Evolutionary conservation across 2,329 filamentous ascomycete species (phyloP).

Genomic region (Dactylellina drechsleri): DNA sequence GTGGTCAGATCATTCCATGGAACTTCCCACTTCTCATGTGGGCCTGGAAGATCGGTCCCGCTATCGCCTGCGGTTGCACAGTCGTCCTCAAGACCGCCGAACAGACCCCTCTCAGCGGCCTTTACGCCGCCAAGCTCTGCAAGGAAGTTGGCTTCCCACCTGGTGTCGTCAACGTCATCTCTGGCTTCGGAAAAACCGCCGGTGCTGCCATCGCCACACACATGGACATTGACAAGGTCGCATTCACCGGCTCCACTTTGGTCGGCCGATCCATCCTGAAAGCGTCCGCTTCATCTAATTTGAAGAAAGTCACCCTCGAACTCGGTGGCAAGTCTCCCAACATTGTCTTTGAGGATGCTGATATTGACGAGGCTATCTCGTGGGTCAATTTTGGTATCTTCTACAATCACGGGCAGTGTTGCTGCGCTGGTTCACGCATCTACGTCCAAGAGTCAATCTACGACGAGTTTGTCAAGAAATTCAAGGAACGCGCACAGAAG

Average conservation of each 20-base stretch:
- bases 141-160: constrained; percentile 82
- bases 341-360: constrained; percentile 81
- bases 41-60: constrained; percentile 83
- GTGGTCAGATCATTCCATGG: constrained; percentile 89
- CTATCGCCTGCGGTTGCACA: constrained; percentile 77
- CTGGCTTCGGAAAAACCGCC: constrained; percentile 80
- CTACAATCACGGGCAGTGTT: constrained; percentile 73
- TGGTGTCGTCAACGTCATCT: constrained; percentile 80
- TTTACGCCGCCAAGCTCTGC: constrained; percentile 72
- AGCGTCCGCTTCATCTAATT: constrained; percentile 78
- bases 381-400: constrained; percentile 80
- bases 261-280: constrained; percentile 83
- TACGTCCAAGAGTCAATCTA: constrained; percentile 88
- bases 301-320: constrained; percentile 84
- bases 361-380: constrained; percentile 79
- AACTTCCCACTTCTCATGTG: constrained; percentile 80
- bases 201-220: constrained; percentile 79
- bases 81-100: constrained; percentile 79
- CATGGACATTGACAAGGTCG: constrained; percentile 84
- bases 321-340: constrained; percentile 83
- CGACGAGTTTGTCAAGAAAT: constrained; percentile 83
- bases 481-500: constrained; percentile 78
- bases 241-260: constrained; percentile 80
- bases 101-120: constrained; percentile 77
- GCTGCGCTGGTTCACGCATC: constrained; percentile 81